Base-by-base conservation (phyloP, 2,329 filamentous ascomycete species). In the Dryadomyces quercus-mongolicae region DNA sequence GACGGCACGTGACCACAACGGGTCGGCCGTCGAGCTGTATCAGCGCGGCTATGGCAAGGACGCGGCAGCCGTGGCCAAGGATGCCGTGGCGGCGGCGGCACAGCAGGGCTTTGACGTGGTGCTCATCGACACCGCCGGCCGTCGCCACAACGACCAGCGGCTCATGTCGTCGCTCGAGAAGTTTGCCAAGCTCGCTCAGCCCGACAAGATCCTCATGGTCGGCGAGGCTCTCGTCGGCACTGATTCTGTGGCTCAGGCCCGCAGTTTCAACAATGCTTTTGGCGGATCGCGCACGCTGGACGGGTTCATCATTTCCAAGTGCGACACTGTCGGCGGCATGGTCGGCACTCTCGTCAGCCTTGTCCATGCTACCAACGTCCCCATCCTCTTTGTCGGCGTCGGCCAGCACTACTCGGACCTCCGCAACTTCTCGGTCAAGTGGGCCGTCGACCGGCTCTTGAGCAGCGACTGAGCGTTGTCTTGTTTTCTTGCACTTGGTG, bases 281-380 rank as follows among this genome's bases (percentile, higher is more conserved):
- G 94, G 93, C 36, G 76, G 81, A 5, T 84, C 82, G 15, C 77
- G 92, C 55, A 80, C 81, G 31, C 77, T 98, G 42, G 94, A 98
- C 70, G 93, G 93, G 6, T 98, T 98, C 70, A 95, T 98, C 66
- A 96, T 98, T 62, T 92, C 86, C 57, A 98, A 98, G 71, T 97
- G 93, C 68, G 93, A 98, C 71, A 98, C 93, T 0, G 94, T 98
- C 42, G 94, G 93, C n/a, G 92, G 96, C 71, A 97, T 97, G 91
- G 90, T 96, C 46, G 90, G 80, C 61, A 96, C 92, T 2, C 74
- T 98, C 59, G 93, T 98, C 58, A 95, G 88, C 67, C 92, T 98
- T 75, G 92, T 98, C 43, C 92, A 97, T 71, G 92, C 93, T 3
- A 98, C 94, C 3, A 89, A 92, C 31, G 94, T 98, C 48, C 94